Conservation (phyloP, 495 filamentous ascomycete species). For the Chaetomium fimeti region DNA sequence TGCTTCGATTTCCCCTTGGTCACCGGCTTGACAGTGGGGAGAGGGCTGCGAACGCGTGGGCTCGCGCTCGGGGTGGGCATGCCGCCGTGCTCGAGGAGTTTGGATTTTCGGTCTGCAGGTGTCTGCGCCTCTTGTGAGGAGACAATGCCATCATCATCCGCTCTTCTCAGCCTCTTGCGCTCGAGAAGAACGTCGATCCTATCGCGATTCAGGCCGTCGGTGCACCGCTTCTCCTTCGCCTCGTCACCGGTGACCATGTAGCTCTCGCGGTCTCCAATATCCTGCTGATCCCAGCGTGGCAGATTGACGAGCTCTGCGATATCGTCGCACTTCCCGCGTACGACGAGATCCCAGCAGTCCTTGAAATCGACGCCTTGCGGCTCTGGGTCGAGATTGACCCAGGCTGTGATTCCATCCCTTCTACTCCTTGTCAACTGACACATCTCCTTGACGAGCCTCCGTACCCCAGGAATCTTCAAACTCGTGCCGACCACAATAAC, state of each 20-base stretch:
- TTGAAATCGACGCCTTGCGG: constrained; percentile 82
- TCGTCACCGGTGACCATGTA: constrained; percentile 44
- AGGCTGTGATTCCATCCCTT: constrained; percentile 86
- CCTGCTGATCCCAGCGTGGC: constrained; percentile 70
- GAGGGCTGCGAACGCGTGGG: constrained; percentile 51
- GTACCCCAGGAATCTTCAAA: constrained; percentile 88
- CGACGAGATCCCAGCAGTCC: constrained; percentile 86
- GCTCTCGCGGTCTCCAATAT: constrained; percentile 36
- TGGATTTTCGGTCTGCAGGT: constrained; percentile 22
- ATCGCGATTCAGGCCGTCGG: constrained; percentile 34
- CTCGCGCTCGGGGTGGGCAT: constrained; percentile 66
- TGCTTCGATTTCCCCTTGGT: constrained; percentile 38
- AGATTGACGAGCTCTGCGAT: constrained; percentile 73
- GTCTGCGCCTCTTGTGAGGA: constrained; percentile 26
- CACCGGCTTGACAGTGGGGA: constrained; percentile 38
- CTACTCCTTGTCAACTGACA: constrained; percentile 74
- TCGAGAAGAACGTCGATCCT: constrained; percentile 43
- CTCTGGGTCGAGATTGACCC: constrained; percentile 85
- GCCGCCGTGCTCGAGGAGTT: constrained; percentile 37
- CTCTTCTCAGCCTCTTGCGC: constrained; percentile 34
- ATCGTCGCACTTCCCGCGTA: constrained; percentile 83
- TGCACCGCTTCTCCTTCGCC: constrained; percentile 38
- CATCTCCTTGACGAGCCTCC: constrained; percentile 85
- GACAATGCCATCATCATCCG: constrained; percentile 24
- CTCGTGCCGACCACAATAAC: constrained; percentile 94